Percentiles rank a stretch among this genome's conserved stretches.
Evolutionary conservation across 352 stramenopile species (phyloP).

Genomic region (Pythium diclinum): DNA sequence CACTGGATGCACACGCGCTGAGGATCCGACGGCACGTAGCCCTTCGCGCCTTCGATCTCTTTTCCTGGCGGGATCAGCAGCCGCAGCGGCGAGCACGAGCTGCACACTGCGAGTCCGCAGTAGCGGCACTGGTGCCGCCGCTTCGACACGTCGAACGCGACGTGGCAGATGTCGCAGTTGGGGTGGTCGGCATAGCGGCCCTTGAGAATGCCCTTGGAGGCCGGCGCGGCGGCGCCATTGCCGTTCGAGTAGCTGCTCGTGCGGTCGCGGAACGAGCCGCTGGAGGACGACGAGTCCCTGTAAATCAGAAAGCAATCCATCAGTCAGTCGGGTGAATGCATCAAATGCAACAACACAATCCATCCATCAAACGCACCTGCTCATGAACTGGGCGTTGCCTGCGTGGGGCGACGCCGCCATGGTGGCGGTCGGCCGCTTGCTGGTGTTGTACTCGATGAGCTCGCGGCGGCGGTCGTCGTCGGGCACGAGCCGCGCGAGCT

Average conservation of each 20-base stretch:
- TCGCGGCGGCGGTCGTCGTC: conserved; percentile 69
- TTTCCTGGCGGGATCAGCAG: conserved; percentile 53
- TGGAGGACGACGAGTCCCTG: conserved; percentile 39
- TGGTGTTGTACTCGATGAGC: conserved; percentile 46
- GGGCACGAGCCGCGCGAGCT: conserved; percentile 65
- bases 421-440: conserved; percentile 19
- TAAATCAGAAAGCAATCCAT: background rate
- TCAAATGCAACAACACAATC: background rate
- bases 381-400: conserved; percentile 23
- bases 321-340: background rate
- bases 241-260: background rate
- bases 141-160: conserved; percentile 60
- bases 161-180: conserved; percentile 60
- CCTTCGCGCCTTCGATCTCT: conserved; percentile 44
- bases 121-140: conserved; percentile 59
- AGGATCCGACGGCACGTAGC: conserved; percentile 52
- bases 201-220: conserved; percentile 50
- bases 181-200: conserved; percentile 69
- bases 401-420: conserved; percentile 14
- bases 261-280: conserved; percentile 28
- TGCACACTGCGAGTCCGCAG: conserved; percentile 54
- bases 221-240: conserved; percentile 21
- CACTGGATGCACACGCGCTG: conserved; percentile 62
- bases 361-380: conserved; percentile 10
- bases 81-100: conserved; percentile 52